Evolutionary conservation across 164 flowering plant species (phyloP), one percentile per base, ranked within the genome.

Genomic region (Magnolia kwangsiensis): DNA sequence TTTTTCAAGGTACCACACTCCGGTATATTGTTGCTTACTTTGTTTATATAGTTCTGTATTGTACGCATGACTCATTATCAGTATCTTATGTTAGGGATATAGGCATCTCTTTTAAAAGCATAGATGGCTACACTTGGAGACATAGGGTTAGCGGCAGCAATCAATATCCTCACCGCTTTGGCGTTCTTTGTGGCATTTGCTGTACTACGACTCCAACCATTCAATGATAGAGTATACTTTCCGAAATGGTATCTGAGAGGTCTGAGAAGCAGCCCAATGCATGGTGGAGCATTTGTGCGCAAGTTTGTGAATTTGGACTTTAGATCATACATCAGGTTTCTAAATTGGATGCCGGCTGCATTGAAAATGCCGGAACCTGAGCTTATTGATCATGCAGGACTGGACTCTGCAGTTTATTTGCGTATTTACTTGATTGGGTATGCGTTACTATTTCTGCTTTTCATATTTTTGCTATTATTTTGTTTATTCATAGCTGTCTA

Each of bases 191-290:
- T 90, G 68, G 90, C 89, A 74, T 92, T 92, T 87, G 97, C 95
- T 23, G 63, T 92, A 18, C 85, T 91, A 50, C 80, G 95, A 29
- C 78, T 92, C 27, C 97, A 92, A 75, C 97, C 97, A 2, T 73
- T 89, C 70, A 92, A 92, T 74, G 97, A 92, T 74, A 87, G 95
- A 77, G 91, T 92, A 23, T 92, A 92, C 83, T 92, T 92, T 67
- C 95, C 97, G 8, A 92, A 91, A 82, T 92, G 97, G 97, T 92
- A 92, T 77, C 82, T 91, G 1, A 90, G 85, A 77, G 91, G 95
- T 61, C 77, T 92, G 70, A 86, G 97, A 75, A 74, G 82, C 78
- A 85, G 89, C 77, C 94, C 93, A 23, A 37, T 81, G 63, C 78
- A 55, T 7, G 58, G 84, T 0, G 93, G 95, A n/a, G 88, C 86